Evolutionary conservation across 2,329 filamentous ascomycete species (phyloP), one percentile per base, ranked within the genome.

Genomic region (Acephala macrosclerotiorum): DNA sequence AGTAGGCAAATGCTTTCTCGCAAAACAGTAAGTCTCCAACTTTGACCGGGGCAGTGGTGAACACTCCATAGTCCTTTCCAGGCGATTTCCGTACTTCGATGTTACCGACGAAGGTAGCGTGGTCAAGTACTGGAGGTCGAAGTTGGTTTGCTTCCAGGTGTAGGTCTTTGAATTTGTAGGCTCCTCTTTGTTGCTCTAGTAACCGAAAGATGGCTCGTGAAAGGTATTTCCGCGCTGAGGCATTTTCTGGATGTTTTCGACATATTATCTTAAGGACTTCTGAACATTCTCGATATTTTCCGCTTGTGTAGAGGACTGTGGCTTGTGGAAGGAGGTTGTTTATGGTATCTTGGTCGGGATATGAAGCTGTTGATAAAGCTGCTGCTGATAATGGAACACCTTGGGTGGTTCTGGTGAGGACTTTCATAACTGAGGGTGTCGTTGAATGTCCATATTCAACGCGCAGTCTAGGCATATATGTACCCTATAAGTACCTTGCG

Each of bases 1-100:
- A 66, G 61, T 69, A 60, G 3, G 65, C 65, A 35, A 67, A 68
- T 29, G 69, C 66, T 22, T 71, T 71, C 49, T 71, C 69, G 40
- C 67, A 71, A 5, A 69, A 45, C 1, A 71, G 67, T 2, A 71
- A 36, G 18, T 70, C 67, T 12, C 67, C 64, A 7, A 62, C 60
- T 49, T 67, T 68, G 5, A 71, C 58, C 9, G 59, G 57, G 33
- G 53, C 61, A 1, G 60, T 68, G 12, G 62, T 68, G 58, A 68
- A 70, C 2, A 70, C 22, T n/a, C 66, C 68, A 33, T 38, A 35
- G 2, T 55, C 68, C 16, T 59, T 58, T 38, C 49, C 61, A 0
- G 36, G 40, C 2, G 65, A 66, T n/a, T 40, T 18, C 35, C 66
- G 65, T 3, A 64, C 56, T 38, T 63, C 59, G 0, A 67, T 55